Evolutionary conservation across 2,329 filamentous ascomycete species (phyloP).

Genomic region (Intubia oerlemansii): DNA sequence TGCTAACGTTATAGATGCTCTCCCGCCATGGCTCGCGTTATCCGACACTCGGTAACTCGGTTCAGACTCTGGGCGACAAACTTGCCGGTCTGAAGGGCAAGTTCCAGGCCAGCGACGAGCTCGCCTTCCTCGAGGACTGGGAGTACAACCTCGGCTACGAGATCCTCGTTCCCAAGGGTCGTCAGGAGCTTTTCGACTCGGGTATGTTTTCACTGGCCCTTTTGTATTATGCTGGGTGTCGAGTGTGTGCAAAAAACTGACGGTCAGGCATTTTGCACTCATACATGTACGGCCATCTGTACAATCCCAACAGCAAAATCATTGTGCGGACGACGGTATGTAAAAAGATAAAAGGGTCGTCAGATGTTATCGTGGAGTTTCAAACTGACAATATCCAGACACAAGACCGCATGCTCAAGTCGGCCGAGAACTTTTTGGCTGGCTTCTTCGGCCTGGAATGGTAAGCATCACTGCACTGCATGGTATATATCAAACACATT

Average conservation of each 20-base stretch:
- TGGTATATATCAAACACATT: too few relatives aligned
- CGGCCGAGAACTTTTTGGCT: slow-evolving; percentile 56
- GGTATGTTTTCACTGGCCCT: too few relatives aligned
- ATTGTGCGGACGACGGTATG: slow-evolving; percentile 45
- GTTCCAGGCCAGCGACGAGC: slow-evolving; percentile 31
- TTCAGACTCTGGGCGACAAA: slow-evolving; percentile 31
- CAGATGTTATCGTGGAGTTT: not conserved
- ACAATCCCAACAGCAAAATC: slow-evolving; percentile 51
- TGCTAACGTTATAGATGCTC: slow-evolving; percentile 31
- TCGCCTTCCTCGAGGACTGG: slow-evolving; percentile 51
- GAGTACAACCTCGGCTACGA: slow-evolving; percentile 46
- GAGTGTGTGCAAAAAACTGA: too few relatives aligned
- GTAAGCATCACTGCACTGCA: too few relatives aligned
- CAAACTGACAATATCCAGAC: slow-evolving; percentile 19
- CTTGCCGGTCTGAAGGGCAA: slow-evolving; percentile 30
- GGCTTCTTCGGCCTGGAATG: slow-evolving; percentile 62
- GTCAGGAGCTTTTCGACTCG: slow-evolving; percentile 51
- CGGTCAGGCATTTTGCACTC: too few relatives aligned
- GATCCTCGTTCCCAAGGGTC: slow-evolving; percentile 50
- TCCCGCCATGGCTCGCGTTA: slow-evolving; percentile 56
- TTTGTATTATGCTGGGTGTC: slow-evolving; percentile 22
- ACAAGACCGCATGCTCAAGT: slow-evolving; percentile 58
- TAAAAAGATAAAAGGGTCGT: too few relatives aligned
- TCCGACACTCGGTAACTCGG: slow-evolving; percentile 38
- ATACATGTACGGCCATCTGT: slow-evolving; percentile 51